Conservation (phyloP, 2,329 filamentous ascomycete species). For the Ophiostoma perfectum region DNA sequence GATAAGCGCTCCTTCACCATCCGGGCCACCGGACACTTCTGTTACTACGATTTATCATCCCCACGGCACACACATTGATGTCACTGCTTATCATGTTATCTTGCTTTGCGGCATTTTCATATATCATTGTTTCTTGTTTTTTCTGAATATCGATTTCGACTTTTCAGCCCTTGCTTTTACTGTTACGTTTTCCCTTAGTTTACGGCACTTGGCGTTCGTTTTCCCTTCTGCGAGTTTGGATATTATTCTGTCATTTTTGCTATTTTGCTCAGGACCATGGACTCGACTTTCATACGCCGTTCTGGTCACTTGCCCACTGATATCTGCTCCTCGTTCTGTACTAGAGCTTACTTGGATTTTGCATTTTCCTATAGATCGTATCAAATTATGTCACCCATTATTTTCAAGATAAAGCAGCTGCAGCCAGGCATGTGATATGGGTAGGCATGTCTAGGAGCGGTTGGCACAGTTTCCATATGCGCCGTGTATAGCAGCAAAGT, state of each 20-base stretch:
- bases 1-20: constrained; percentile 8
- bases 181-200: not conserved
- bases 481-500: too few species aligned
- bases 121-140: not conserved
- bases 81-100: not conserved
- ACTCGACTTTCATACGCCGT: not conserved
- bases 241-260: not conserved
- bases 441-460: too few species aligned
- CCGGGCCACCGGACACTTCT: constrained; percentile 5
- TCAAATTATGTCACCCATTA: not conserved
- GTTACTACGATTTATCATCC: not conserved
- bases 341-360: not conserved
- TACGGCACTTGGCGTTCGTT: constrained; percentile 12
- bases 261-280: not conserved
- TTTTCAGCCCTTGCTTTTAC: not conserved
- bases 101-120: not conserved
- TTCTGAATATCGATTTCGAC: not conserved
- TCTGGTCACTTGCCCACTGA: too few species aligned
- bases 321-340: too few species aligned
- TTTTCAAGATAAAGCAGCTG: not conserved
- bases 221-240: constrained; percentile 14
- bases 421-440: too few species aligned
- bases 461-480: too few species aligned
- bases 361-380: not conserved
- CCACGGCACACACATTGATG: not conserved